A percentile compares a stretch with the other conserved stretches of the same genome.
Conservation (phyloP, 805 yeast genomes). For the Yamadazyma insecticola region DNA sequence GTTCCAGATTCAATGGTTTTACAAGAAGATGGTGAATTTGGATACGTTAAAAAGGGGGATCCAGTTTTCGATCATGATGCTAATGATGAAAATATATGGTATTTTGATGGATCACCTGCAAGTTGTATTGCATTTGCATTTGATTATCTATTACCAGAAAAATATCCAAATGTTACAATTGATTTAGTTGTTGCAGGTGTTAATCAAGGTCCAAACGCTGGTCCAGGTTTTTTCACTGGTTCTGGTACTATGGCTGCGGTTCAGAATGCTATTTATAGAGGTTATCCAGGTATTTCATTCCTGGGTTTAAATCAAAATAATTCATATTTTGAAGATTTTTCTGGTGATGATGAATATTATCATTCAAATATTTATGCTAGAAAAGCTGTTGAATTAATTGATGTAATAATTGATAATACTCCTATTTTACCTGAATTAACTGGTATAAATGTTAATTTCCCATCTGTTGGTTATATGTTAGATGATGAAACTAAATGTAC, state of each 20-base stretch:
- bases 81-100: conserved; percentile 37
- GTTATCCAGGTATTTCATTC: conserved; percentile 46
- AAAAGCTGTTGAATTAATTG: conserved; percentile 36
- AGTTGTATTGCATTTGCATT: conserved; percentile 46
- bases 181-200: conserved; percentile 50
- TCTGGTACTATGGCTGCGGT: conserved; percentile 52
- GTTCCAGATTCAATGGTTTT: conserved; percentile 36
- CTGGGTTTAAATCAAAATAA: conserved; percentile 43
- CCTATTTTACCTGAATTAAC: conserved; percentile 36
- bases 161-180: conserved; percentile 35
- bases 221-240: conserved; percentile 36
- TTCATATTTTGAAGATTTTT: conserved; percentile 42
- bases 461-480: conserved; percentile 35
- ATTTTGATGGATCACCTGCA: conserved; percentile 52
- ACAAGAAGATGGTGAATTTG: conserved; percentile 43
- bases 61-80: conserved; percentile 54
- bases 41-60: conserved; percentile 42
- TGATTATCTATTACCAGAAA: conserved; percentile 41
- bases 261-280: conserved; percentile 43
- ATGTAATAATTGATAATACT: conserved; percentile 28
- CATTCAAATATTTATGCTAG: conserved; percentile 43
- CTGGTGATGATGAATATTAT: conserved; percentile 32
- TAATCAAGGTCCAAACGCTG: conserved; percentile 47
- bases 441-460: conserved; percentile 48
- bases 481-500: conserved; percentile 34